phyloP scores from a whole-genome alignment of 495 filamentous ascomycete species.

The Chaetomium tenue region DNA sequence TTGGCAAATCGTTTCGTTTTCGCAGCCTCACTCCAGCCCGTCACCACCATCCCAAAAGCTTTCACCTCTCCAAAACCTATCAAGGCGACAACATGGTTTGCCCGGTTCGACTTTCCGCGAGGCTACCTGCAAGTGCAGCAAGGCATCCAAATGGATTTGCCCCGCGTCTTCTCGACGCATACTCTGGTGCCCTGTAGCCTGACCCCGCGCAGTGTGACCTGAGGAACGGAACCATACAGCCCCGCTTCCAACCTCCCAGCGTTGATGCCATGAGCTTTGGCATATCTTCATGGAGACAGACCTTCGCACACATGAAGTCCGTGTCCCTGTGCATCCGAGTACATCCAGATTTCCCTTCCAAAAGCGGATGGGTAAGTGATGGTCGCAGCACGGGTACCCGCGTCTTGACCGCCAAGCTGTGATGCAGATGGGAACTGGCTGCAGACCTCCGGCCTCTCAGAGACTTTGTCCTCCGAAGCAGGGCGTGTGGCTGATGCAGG shows the following conservation, averaged over 20 bases:
- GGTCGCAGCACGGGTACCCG: constrained; percentile 14
- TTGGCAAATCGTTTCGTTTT: not conserved
- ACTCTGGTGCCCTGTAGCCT: not conserved
- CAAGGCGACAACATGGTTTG: not conserved
- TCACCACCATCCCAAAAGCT: not conserved
- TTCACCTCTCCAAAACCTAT: not conserved
- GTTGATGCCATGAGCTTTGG: not conserved
- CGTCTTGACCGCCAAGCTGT: constrained; percentile 25
- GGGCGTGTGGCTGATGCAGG: constrained; percentile 22
- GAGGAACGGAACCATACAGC: not conserved
- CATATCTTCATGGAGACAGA: not conserved
- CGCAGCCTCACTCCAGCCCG: constrained; percentile 7
- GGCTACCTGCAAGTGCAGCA: constrained; percentile 4
- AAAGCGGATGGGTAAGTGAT: not conserved
- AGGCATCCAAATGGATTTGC: not conserved
- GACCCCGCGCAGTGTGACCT: not conserved
- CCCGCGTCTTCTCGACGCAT: not conserved
- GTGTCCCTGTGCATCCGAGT: not conserved
- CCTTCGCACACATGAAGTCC: not conserved
- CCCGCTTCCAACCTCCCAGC: not conserved
- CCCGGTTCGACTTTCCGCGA: not conserved
- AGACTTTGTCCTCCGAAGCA: constrained; percentile 22
- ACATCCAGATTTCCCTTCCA: not conserved
- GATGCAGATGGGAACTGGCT: constrained; percentile 13
- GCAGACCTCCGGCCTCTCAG: constrained; percentile 20